These are phyloP conservation scores for Podila minutissima DNA, from an alignment of 192 early-diverging fungal species.

Conservation along the genomic window DNA sequence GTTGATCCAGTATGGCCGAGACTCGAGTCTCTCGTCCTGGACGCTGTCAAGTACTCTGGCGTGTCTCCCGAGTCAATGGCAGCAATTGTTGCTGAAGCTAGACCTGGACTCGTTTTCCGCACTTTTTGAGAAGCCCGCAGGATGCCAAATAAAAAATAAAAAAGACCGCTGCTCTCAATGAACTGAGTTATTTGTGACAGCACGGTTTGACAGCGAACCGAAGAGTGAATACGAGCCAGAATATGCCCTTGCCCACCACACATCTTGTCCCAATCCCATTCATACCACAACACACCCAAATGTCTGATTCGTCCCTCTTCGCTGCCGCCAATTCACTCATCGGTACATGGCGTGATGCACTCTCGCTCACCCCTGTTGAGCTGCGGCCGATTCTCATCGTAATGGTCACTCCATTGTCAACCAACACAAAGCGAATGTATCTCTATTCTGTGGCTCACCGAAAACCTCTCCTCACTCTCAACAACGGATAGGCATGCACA, in stretches of 20 bases:
- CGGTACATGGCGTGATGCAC: constrained; percentile 27
- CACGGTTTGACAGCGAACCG: not conserved
- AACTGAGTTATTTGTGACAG: not conserved
- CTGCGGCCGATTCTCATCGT: constrained; percentile 36
- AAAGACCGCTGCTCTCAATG: not conserved
- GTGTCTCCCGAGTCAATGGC: constrained; percentile 5
- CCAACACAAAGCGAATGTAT: not conserved
- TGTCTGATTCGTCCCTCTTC: constrained; percentile 2
- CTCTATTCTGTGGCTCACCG: not conserved
- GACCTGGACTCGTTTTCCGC: constrained; percentile 11
- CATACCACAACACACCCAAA: not conserved
- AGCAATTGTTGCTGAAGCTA: not conserved
- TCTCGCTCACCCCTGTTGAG: constrained; percentile 25
- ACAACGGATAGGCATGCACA: constrained; percentile 30
- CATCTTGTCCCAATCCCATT: too few relatives aligned
- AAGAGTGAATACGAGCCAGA: not conserved
- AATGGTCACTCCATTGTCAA: not conserved
- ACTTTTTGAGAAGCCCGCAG: not conserved
- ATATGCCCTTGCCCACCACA: too few relatives aligned
- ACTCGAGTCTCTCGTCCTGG: constrained; percentile 14
- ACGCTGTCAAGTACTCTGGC: constrained; percentile 18
- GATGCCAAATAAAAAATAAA: not conserved
- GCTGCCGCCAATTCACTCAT: constrained; percentile 15
- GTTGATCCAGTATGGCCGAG: constrained; percentile 9
- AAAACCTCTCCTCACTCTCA: not conserved